phyloP scores from a whole-genome alignment of 2,329 filamentous ascomycete species.

The Davidsoniella eucalypti region DNA sequence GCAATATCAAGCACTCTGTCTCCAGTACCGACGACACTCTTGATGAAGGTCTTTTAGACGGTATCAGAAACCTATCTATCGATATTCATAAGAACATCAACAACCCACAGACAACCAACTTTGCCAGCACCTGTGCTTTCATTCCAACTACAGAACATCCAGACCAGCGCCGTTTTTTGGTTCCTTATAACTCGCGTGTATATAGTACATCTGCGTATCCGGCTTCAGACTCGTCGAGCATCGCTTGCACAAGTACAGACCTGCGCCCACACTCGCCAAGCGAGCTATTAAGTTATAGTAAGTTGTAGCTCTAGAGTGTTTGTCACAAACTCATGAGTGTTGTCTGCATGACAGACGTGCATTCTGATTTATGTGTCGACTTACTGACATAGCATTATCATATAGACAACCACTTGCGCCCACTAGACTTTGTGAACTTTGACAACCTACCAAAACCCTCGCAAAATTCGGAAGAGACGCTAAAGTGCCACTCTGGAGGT shows the following conservation, averaged over 20 bases:
- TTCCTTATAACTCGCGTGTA: neutral
- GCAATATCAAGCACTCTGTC: neutral
- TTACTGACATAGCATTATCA: neutral
- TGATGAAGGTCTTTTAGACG: slow-evolving; percentile 10
- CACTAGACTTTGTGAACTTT: slow-evolving; percentile 2
- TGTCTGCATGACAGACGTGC: neutral
- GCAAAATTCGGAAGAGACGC: neutral
- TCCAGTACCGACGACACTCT: slow-evolving; percentile 2
- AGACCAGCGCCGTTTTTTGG: neutral
- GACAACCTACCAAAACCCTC: slow-evolving; percentile 2
- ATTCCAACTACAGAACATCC: too few species aligned
- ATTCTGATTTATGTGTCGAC: too few species aligned
- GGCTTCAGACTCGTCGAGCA: too few species aligned
- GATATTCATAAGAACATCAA: slow-evolving; percentile 2
- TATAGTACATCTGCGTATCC: too few species aligned
- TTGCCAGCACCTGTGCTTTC: too few species aligned
- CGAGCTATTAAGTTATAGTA: slow-evolving; percentile 9
- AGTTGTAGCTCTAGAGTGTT: neutral
- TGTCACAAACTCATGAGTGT: neutral
- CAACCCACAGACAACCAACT: too few species aligned
- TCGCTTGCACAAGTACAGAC: neutral
- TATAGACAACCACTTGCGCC: slow-evolving; percentile 6
- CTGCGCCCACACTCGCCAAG: slow-evolving; percentile 10
- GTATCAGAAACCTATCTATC: slow-evolving; percentile 11
- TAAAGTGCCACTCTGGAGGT: slow-evolving; percentile 10